phyloP scores from a whole-genome alignment of 768 basidiomycete species.

The Pulveroboletus sp. region DNA sequence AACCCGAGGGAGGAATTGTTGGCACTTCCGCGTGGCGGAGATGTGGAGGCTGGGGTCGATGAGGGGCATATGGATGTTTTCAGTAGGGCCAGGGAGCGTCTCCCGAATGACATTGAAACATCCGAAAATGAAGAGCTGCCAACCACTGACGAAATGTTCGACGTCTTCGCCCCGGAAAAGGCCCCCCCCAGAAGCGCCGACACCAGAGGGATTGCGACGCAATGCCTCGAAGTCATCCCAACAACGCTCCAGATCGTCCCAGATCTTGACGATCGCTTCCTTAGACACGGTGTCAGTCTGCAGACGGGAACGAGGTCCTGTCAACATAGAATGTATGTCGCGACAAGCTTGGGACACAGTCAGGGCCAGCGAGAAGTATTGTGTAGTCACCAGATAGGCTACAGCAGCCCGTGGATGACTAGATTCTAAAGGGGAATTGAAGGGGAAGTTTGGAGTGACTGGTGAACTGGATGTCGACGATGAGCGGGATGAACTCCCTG shows the following conservation, averaged over 20 bases:
- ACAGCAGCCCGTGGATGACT: slow-evolving; percentile 35
- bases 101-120: slow-evolving; percentile 88
- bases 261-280: slow-evolving; percentile 68
- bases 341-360: slow-evolving; percentile 75
- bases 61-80: slow-evolving; percentile 38
- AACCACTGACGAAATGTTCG: slow-evolving; percentile 72
- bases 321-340: slow-evolving; percentile 71
- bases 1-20: slow-evolving; percentile 46
- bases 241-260: slow-evolving; percentile 75
- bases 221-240: slow-evolving; percentile 82
- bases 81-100: slow-evolving; percentile 51
- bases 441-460: slow-evolving; percentile 20
- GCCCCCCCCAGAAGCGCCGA: slow-evolving; percentile 35
- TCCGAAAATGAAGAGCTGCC: slow-evolving; percentile 93
- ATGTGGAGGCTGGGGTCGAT: slow-evolving; percentile 45
- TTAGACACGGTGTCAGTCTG: slow-evolving; percentile 54
- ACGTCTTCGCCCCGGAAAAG: slow-evolving; percentile 48
- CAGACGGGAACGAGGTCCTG: slow-evolving; percentile 70
- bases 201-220: slow-evolving; percentile 41
- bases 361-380: slow-evolving; percentile 66
- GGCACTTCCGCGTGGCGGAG: slow-evolving; percentile 47
- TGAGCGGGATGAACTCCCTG: slow-evolving; percentile 33
- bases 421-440: slow-evolving; percentile 21
- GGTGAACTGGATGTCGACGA: slow-evolving; percentile 29
- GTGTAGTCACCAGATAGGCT: slow-evolving; percentile 51